Conservation (phyloP, 1,284 basidiomycete genomes). For the Trametes pubescens region DNA sequence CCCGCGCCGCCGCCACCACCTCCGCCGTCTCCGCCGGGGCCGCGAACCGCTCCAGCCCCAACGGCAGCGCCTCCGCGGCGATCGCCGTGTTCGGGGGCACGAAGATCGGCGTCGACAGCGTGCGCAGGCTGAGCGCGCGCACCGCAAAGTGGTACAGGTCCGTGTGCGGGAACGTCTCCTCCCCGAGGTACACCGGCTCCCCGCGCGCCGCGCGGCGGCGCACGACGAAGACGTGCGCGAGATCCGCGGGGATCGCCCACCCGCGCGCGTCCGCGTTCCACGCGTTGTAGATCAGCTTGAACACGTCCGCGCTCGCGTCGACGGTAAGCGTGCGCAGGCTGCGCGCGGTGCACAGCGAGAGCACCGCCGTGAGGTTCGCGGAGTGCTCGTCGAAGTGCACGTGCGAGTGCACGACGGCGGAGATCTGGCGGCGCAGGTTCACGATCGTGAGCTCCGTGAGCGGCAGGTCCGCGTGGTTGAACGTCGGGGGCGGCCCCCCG, state of each 20-base stretch:
- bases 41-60: conserved; percentile 38
- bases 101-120: conserved; percentile 38
- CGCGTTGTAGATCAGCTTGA: conserved; percentile 42
- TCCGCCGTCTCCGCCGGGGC: conserved; percentile 38
- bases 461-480: conserved; percentile 43
- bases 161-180: conserved; percentile 38
- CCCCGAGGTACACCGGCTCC: conserved; percentile 26
- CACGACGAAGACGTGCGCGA: conserved; percentile 47
- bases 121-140: conserved; percentile 35
- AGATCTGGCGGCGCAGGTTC: conserved; percentile 36
- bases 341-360: conserved; percentile 43
- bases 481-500: conserved; percentile 19
- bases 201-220: conserved; percentile 36
- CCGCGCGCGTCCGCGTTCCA: conserved; percentile 30
- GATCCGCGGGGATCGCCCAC: conserved; percentile 41
- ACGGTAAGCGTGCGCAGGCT: conserved; percentile 47
- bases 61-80: conserved; percentile 41
- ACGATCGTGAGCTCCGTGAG: conserved; percentile 49
- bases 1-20: conserved; percentile 29
- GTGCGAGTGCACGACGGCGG: conserved; percentile 8
- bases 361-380: conserved; percentile 32
- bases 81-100: conserved; percentile 34
- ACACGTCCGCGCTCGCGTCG: conserved; percentile 50
- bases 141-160: conserved; percentile 38
- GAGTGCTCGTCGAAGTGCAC: conserved; percentile 30